These are phyloP conservation scores for Hordeum marinum DNA, from an alignment of 176 grass and related monocot species.

Conservation along the genomic window DNA sequence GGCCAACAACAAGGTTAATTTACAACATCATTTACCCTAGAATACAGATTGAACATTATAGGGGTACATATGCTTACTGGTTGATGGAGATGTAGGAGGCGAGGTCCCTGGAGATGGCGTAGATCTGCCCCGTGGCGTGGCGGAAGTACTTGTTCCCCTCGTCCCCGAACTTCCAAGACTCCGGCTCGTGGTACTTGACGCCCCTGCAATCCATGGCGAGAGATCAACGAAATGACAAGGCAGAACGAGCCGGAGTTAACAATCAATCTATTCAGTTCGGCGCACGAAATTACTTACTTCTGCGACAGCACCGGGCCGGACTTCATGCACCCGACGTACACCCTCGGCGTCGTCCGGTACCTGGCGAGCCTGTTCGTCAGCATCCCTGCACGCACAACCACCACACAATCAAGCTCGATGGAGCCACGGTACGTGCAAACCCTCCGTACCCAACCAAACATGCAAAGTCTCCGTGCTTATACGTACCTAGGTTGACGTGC, in stretches of 20 bases:
- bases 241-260: not conserved
- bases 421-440: not conserved
- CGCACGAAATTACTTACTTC: slow-evolving; percentile 30
- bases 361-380: slow-evolving; percentile 35
- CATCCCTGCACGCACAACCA: slow-evolving; percentile 35
- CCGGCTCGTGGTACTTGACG: slow-evolving; percentile 74
- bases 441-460: too few species aligned
- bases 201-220: slow-evolving; percentile 1
- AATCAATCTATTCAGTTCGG: not conserved
- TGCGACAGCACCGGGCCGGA: slow-evolving; percentile 71
- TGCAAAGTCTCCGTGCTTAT: too few species aligned
- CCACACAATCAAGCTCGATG: not conserved
- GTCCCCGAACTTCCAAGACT: slow-evolving; percentile 85
- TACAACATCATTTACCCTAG: not conserved
- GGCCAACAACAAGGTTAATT: not conserved
- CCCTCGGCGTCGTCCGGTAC: slow-evolving; percentile 49
- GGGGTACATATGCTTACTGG: slow-evolving; percentile 26
- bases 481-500: slow-evolving; percentile 68
- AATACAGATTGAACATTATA: not conserved
- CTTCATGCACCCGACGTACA: slow-evolving; percentile 86
- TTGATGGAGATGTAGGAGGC: slow-evolving; percentile 79
- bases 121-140: slow-evolving; percentile 73
- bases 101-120: slow-evolving; percentile 76
- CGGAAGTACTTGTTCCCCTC: slow-evolving; percentile 81
- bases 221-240: not conserved